Evolutionary conservation across 1,284 basidiomycete genomes (phyloP), one percentile per base, ranked within the genome.

Genomic region (Ustilago trichophora): DNA sequence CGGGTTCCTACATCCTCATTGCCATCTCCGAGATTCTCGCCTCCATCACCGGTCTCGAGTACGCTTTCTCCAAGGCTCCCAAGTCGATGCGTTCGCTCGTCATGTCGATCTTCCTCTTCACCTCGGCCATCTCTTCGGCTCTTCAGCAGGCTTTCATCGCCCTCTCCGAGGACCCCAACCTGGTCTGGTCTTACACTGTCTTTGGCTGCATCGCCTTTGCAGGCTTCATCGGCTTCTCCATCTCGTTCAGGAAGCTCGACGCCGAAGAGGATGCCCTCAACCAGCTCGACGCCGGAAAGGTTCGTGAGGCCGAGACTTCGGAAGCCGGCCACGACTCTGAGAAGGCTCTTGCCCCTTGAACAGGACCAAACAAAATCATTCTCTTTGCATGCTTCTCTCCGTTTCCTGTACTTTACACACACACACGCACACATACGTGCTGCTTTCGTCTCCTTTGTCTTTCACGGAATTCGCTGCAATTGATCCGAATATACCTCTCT

Each of bases 21-120:
- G 85, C 83, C 33, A 49, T 84, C 42, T 84, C 83, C 16, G 85
- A 85, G 83, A 91, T 94, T 77, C 86, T 94, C 48, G 90, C 91
- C 1, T 90, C 89, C 9, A 91, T 94, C 82, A 92, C 91, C n/a
- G 82, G 83, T 46, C 76, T 85, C 68, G 92, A 94, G 82, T 92
- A 92, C 80, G 92, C 91, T n/a, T 92, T 90, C 84, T 91, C 89
- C 57, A 92, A 82, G 69, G 82, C 83, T 9, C 83, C 83, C 49
- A 79, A 74, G 55, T 80, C 77, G 57, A 82, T 83, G 83, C 75
- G 80, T 8, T 82, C 81, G 26, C 75, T 83, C 31, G 80, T 83
- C 48, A 81, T 80, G 78, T 62, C 60, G 25, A 49, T 75, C 37
- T 77, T 80, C 90, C 83, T 92, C 33, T 91, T 92, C 84, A 88